These are phyloP conservation scores for Circinella umbellata DNA, from an alignment of 371 early-diverging fungal species.

Conservation along the genomic window DNA sequence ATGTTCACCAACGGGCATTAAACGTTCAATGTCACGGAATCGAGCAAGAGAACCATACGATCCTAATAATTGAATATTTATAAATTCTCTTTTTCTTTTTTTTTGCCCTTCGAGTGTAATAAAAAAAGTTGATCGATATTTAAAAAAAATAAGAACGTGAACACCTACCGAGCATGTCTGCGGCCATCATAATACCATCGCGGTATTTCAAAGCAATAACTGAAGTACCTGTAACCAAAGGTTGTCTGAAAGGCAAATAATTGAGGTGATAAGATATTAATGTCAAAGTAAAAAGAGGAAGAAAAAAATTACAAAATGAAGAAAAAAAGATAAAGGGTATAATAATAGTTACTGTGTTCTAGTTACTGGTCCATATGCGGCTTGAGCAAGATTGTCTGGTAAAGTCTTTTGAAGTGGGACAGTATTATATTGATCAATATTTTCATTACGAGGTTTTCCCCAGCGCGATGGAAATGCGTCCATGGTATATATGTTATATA, in stretches of 20 bases:
- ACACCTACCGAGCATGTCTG: constrained; percentile 87
- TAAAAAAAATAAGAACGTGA: background rate
- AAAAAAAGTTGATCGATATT: background rate
- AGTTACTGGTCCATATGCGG: constrained; percentile 59
- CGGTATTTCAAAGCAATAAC: constrained; percentile 95
- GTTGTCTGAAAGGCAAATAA: constrained; percentile 55
- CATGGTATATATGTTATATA: constrained; percentile 43
- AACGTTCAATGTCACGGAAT: constrained; percentile 90
- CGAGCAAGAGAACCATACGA: constrained; percentile 97
- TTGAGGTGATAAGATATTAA: too few species aligned
- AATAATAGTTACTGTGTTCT: constrained; percentile 59
- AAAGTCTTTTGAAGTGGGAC: constrained; percentile 56
- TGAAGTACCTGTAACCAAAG: constrained; percentile 97
- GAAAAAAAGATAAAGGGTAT: too few species aligned
- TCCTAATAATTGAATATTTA: constrained; percentile 49
- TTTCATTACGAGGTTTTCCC: constrained; percentile 79
- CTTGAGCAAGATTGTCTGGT: constrained; percentile 43
- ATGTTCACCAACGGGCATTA: constrained; percentile 79
- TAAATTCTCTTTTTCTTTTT: too few species aligned
- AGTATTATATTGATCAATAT: constrained; percentile 63
- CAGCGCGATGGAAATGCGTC: constrained; percentile 83
- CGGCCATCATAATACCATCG: constrained; percentile 97
- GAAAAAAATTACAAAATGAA: too few species aligned
- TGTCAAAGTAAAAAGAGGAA: too few species aligned
- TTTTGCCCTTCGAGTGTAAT: background rate